Conservation (phyloP, 768 basidiomycete genomes). For the Sporobolomyces phaffii region DNA sequence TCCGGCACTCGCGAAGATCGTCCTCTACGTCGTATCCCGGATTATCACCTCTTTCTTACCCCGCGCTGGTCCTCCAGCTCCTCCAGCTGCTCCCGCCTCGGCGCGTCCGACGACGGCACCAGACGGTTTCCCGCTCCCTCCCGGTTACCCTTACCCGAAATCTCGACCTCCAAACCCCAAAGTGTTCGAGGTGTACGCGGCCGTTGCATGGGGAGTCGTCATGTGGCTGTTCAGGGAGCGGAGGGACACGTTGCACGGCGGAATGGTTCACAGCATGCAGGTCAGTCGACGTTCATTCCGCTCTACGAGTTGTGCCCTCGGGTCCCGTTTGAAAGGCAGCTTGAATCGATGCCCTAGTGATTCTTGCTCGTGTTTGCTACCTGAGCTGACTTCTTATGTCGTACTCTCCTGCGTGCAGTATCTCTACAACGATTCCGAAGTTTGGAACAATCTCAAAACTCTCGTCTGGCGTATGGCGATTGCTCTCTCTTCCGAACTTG, state of each 20-base stretch:
- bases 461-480: slow-evolving; percentile 60
- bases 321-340: no score
- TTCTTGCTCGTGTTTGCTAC: no score
- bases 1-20: slow-evolving; percentile 60
- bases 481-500: background rate
- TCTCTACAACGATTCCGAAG: slow-evolving; percentile 86
- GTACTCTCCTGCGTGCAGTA: no score
- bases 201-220: slow-evolving; percentile 85
- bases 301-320: no score
- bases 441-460: slow-evolving; percentile 73
- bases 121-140: slow-evolving; percentile 40
- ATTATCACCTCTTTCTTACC: slow-evolving; percentile 88
- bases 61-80: slow-evolving; percentile 55
- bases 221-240: slow-evolving; percentile 91
- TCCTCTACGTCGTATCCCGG: slow-evolving; percentile 89
- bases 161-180: slow-evolving; percentile 77
- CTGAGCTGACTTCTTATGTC: no score
- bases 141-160: slow-evolving; percentile 45
- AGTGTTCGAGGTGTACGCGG: slow-evolving; percentile 80
- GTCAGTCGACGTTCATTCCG: background rate
- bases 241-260: slow-evolving; percentile 86
- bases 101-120: slow-evolving; percentile 24
- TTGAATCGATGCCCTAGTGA: no score
- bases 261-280: slow-evolving; percentile 92
- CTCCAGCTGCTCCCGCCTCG: slow-evolving; percentile 48